Conservation (phyloP, 2,329 filamentous ascomycete species). For the Apiospora hydei region DNA sequence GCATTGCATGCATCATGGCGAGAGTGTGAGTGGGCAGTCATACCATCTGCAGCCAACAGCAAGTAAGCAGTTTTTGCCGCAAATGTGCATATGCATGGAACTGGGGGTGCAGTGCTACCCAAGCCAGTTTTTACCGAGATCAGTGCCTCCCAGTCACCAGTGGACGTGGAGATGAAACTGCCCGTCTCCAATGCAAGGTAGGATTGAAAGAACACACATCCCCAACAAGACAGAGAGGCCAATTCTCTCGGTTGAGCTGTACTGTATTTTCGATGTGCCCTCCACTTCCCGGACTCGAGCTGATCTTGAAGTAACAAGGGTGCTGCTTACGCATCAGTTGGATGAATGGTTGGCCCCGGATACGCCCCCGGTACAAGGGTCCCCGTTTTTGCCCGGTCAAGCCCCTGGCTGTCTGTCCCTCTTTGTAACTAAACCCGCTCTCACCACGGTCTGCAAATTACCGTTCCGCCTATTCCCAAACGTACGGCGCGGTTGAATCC, state of each 20-base stretch:
- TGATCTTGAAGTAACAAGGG: neutral
- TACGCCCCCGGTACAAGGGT: neutral
- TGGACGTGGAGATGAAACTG: slow-evolving; percentile 1
- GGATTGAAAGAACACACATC: neutral
- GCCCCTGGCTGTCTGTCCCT: neutral
- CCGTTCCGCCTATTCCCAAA: neutral
- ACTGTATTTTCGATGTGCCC: neutral
- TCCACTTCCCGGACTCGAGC: slow-evolving; percentile 7
- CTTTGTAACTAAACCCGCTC: neutral
- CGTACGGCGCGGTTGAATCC: neutral
- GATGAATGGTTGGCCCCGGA: neutral
- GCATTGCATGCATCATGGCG: slow-evolving; percentile 1
- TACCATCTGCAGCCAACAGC: neutral
- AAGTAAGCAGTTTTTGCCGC: slow-evolving; percentile 1
- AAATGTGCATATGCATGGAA: neutral
- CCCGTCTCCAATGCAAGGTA: neutral
- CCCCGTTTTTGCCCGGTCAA: neutral
- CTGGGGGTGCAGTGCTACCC: slow-evolving; percentile 5
- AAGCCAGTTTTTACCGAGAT: slow-evolving; percentile 18
- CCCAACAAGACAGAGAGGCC: neutral
- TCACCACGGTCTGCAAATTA: neutral
- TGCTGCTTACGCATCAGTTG: neutral
- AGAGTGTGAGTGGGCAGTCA: slow-evolving; percentile 10
- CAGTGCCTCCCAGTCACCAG: neutral
- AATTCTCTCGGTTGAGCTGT: neutral